Conservation (phyloP, 1,284 basidiomycete species). For the Tremellales sp. region DNA sequence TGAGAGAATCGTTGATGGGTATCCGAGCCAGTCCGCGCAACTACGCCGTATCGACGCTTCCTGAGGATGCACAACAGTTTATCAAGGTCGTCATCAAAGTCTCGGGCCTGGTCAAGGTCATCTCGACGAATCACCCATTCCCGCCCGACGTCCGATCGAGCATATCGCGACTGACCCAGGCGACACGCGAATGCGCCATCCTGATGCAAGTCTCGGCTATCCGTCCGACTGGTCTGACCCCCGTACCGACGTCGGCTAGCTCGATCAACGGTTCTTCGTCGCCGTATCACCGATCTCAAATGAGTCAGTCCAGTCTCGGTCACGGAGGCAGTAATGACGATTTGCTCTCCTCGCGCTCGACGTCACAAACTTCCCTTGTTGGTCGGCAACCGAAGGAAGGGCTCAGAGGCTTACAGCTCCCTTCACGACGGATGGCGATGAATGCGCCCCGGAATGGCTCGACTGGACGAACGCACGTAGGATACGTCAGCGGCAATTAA, state of each 20-base stretch:
- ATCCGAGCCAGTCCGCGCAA: constrained; percentile 36
- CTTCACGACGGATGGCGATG: neutral
- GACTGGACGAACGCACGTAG: no score
- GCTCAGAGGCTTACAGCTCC: neutral
- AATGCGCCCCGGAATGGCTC: neutral
- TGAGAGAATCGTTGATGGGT: constrained; percentile 39
- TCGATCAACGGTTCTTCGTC: neutral
- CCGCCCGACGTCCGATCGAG: constrained; percentile 36
- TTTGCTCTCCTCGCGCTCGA: neutral
- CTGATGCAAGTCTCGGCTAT: constrained; percentile 46
- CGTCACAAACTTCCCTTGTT: neutral
- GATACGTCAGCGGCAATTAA: no score
- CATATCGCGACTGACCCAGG: constrained; percentile 46
- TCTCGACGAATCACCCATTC: constrained; percentile 45
- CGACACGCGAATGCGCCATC: constrained; percentile 51
- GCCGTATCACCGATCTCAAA: neutral
- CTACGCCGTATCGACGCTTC: constrained; percentile 27
- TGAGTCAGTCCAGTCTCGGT: neutral
- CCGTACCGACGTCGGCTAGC: constrained; percentile 8
- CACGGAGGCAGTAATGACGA: neutral
- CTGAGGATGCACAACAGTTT: constrained; percentile 38
- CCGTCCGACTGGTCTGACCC: constrained; percentile 28
- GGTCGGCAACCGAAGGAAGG: neutral
- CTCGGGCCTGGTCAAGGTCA: constrained; percentile 45
- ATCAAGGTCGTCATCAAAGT: constrained; percentile 51